phyloP scores from a whole-genome alignment of 352 stramenopile genomes.

The Sclerospora graminicola region DNA sequence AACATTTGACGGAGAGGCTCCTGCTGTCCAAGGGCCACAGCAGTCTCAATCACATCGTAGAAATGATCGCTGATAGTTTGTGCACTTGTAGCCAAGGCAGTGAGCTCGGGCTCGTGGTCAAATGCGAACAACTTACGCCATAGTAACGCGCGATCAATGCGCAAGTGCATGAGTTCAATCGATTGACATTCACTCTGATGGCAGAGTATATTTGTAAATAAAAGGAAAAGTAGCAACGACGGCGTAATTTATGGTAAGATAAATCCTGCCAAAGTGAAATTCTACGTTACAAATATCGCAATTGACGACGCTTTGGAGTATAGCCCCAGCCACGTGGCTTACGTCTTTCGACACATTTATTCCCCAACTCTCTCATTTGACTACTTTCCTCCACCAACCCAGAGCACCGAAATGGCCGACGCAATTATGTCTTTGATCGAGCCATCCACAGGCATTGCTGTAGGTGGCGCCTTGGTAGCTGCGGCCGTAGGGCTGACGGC shows the following conservation, averaged over 20 bases:
- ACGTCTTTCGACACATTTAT: no score
- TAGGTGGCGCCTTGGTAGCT: constrained; percentile 56
- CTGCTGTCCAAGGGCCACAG: constrained; percentile 21
- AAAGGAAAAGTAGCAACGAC: no score
- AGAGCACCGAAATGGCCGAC: constrained; percentile 36
- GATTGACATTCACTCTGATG: background rate
- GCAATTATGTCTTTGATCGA: constrained; percentile 51
- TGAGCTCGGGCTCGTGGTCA: constrained; percentile 16
- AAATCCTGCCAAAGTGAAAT: no score
- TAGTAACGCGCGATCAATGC: constrained; percentile 49
- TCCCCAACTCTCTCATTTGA: background rate
- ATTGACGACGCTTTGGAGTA: no score
- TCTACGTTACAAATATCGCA: no score
- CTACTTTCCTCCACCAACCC: constrained; percentile 1
- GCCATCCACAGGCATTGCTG: constrained; percentile 45
- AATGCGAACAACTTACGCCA: constrained; percentile 67
- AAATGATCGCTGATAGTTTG: constrained; percentile 15
- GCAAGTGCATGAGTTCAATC: constrained; percentile 18
- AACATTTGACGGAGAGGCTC: constrained; percentile 50
- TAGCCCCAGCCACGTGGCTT: constrained; percentile 12
- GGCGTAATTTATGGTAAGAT: no score
- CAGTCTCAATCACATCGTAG: constrained; percentile 24
- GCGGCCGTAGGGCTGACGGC: constrained; percentile 58
- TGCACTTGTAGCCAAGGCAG: background rate
- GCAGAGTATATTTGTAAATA: background rate